These are phyloP conservation scores for Fusarium chlamydosporum DNA, from an alignment of 2,329 filamentous ascomycete genomes.

Conservation along the genomic window DNA sequence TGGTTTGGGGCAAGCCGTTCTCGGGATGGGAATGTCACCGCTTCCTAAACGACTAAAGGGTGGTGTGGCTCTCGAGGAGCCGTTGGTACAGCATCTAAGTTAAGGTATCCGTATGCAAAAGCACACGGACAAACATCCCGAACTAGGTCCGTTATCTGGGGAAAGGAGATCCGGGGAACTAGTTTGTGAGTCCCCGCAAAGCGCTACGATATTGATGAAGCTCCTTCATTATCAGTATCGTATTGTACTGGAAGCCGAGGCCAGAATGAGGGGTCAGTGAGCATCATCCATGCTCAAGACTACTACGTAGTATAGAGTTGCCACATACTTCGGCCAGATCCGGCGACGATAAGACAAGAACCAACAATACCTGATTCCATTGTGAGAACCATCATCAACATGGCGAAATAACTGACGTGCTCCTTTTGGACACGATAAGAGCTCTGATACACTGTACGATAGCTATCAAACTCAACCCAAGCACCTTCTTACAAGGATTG, in stretches of 20 bases:
- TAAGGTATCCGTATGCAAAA: slow-evolving; percentile 6
- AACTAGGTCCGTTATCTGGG: slow-evolving; percentile 39
- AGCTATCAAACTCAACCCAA: slow-evolving; percentile 11
- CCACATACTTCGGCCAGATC: slow-evolving; percentile 4
- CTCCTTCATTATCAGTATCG: slow-evolving; percentile 13
- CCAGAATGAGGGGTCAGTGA: slow-evolving; percentile 16
- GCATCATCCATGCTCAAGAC: slow-evolving; percentile 8
- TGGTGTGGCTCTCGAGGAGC: slow-evolving; percentile 40
- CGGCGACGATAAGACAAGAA: background rate
- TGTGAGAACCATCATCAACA: background rate
- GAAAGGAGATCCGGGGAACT: slow-evolving; percentile 41
- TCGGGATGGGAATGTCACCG: slow-evolving; percentile 21
- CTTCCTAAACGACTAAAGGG: slow-evolving; percentile 20
- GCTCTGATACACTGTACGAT: slow-evolving; percentile 16
- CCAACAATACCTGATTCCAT: background rate
- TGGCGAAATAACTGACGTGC: slow-evolving; percentile 26
- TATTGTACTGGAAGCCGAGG: background rate
- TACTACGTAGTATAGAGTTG: background rate
- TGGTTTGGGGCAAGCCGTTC: slow-evolving; percentile 1
- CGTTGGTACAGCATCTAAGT: slow-evolving; percentile 3
- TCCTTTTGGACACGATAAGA: slow-evolving; percentile 13
- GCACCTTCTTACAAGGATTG: slow-evolving; percentile 28
- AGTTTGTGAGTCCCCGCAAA: slow-evolving; percentile 37
- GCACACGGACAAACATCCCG: slow-evolving; percentile 24
- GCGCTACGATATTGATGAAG: slow-evolving; percentile 25